These are phyloP conservation scores for Fusarium xyrophilum DNA, from an alignment of 2,329 filamentous ascomycete genomes.

Conservation along the genomic window DNA sequence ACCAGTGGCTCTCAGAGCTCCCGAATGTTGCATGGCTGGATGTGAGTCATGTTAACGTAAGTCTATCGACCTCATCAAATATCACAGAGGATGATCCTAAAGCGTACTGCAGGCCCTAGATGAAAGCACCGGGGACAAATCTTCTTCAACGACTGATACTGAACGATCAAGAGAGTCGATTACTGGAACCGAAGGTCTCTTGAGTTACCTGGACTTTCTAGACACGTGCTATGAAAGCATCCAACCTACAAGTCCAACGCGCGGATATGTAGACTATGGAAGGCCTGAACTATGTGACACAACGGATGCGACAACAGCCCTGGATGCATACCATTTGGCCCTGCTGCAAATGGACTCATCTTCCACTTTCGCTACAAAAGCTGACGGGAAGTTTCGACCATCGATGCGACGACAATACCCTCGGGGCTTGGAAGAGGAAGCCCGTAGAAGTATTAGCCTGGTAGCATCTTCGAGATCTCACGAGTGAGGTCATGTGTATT, in stretches of 20 bases:
- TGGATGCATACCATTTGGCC: neutral
- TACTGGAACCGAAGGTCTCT: neutral
- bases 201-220: neutral
- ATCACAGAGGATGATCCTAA: neutral
- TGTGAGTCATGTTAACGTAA: neutral
- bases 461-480: neutral
- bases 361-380: neutral
- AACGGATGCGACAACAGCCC: neutral
- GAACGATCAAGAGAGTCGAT: fast-evolving
- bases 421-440: neutral
- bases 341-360: neutral
- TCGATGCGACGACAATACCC: neutral
- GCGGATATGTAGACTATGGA: neutral
- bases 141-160: fast-evolving
- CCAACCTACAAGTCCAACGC: neutral
- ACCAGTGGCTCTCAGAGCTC: neutral
- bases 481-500: neutral
- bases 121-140: neutral
- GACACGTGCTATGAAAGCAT: neutral
- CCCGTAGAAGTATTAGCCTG: neutral
- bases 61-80: fast-evolving
- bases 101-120: neutral
- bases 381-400: neutral
- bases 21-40: neutral
- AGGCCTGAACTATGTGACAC: fast-evolving